These are phyloP conservation scores for Gossypium mustelinum DNA, from an alignment of 345 rosid species.

Conservation along the genomic window DNA sequence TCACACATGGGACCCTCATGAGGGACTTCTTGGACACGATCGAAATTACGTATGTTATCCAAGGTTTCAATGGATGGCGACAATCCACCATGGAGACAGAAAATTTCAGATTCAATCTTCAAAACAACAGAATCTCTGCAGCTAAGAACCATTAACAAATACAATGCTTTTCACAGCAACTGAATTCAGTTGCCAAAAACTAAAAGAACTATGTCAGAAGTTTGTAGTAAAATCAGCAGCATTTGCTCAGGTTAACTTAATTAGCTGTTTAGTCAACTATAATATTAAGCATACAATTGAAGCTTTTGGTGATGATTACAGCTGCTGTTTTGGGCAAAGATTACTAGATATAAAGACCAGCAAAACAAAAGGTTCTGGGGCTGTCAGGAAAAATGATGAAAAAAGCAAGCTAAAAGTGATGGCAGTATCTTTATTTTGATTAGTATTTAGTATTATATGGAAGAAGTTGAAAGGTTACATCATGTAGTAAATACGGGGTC, in stretches of 20 bases:
- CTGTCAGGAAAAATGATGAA: not conserved
- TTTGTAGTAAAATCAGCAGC: not conserved
- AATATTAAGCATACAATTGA: not conserved
- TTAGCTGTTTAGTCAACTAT: not conserved
- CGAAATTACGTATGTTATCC: conserved; percentile 24
- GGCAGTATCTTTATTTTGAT: not conserved
- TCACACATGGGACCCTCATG: no score
- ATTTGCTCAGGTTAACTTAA: not conserved
- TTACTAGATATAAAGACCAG: not conserved
- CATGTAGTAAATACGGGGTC: not conserved
- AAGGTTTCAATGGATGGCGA: conserved; percentile 91
- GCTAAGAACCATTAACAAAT: not conserved
- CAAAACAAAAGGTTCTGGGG: not conserved
- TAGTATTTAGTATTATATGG: not conserved
- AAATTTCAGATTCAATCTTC: conserved; percentile 83
- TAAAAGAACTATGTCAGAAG: not conserved
- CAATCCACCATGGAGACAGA: conserved; percentile 37
- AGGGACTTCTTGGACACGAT: no score
- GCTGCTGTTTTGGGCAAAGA: not conserved
- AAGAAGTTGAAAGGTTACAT: not conserved
- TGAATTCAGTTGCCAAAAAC: not conserved
- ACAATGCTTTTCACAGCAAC: not conserved
- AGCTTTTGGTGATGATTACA: not conserved
- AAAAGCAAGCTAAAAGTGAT: not conserved
- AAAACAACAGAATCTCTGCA: conserved; percentile 18